Evolutionary conservation across 2,329 filamentous ascomycete species (phyloP).

Genomic region (Talaromyces sp.): DNA sequence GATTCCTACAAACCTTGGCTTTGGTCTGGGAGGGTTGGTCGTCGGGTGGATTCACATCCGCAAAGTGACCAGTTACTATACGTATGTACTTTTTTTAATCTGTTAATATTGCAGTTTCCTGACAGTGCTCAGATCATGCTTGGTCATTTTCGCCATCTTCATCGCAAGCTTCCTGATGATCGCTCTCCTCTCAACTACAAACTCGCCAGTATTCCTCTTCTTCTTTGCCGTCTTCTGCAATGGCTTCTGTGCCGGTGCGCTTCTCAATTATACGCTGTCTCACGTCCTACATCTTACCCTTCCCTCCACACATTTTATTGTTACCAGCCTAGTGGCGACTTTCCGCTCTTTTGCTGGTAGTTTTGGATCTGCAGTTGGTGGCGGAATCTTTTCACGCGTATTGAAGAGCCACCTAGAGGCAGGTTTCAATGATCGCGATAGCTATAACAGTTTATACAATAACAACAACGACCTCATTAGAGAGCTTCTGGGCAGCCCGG

Average conservation of each 20-base stretch:
- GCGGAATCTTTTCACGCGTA: slow-evolving; percentile 66
- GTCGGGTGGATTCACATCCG: slow-evolving; percentile 74
- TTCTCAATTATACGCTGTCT: slow-evolving; percentile 75
- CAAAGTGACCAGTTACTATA: slow-evolving; percentile 68
- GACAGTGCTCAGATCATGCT: slow-evolving; percentile 41
- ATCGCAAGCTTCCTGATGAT: slow-evolving; percentile 55
- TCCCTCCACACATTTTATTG: slow-evolving; percentile 65
- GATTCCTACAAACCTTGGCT: slow-evolving; percentile 76
- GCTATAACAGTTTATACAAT: slow-evolving; percentile 26
- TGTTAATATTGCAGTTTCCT: background rate
- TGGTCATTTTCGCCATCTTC: slow-evolving; percentile 61
- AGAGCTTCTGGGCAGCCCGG: slow-evolving; percentile 56
- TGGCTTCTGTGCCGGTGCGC: slow-evolving; percentile 67
- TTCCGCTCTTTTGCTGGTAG: slow-evolving; percentile 60
- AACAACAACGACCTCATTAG: slow-evolving; percentile 46
- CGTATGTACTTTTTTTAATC: slow-evolving; percentile 25
- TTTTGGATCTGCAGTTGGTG: slow-evolving; percentile 75
- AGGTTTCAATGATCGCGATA: slow-evolving; percentile 37
- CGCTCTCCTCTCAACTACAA: slow-evolving; percentile 51
- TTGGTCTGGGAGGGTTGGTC: slow-evolving; percentile 67
- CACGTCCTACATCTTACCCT: slow-evolving; percentile 71
- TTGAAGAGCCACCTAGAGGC: slow-evolving; percentile 52
- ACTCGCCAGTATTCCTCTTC: slow-evolving; percentile 51
- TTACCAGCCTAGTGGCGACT: slow-evolving; percentile 70
- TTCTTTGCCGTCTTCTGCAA: slow-evolving; percentile 62